Conservation (phyloP, 2,329 filamentous ascomycete genomes). For the Beauveria rudraprayagi region DNA sequence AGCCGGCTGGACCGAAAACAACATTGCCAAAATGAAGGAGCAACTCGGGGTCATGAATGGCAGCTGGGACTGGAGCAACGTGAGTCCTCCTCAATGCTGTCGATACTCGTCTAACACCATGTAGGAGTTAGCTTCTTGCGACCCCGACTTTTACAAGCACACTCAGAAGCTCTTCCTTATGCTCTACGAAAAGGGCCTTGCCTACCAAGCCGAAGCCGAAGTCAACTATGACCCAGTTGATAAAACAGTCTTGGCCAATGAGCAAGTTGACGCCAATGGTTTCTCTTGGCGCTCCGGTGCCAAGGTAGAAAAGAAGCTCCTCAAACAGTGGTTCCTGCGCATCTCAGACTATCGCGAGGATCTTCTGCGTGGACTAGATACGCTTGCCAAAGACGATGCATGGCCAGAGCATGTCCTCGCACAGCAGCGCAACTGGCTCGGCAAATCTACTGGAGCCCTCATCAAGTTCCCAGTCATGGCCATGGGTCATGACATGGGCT, state of each 20-base stretch:
- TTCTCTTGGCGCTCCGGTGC: slow-evolving; percentile 82
- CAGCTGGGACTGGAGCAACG: slow-evolving; percentile 74
- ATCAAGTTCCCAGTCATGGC: slow-evolving; percentile 60
- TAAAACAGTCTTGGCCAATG: slow-evolving; percentile 82
- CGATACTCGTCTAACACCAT: not conserved
- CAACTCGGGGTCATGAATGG: slow-evolving; percentile 74
- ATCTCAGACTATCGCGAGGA: slow-evolving; percentile 72
- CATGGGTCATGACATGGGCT: slow-evolving; percentile 30
- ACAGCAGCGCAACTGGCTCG: slow-evolving; percentile 86
- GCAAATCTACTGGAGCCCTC: slow-evolving; percentile 64
- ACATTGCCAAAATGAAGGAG: slow-evolving; percentile 78
- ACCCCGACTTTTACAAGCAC: slow-evolving; percentile 80
- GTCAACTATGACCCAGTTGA: slow-evolving; percentile 91
- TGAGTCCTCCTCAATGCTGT: slow-evolving; percentile 36
- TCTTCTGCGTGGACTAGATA: slow-evolving; percentile 62
- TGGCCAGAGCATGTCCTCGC: slow-evolving; percentile 80
- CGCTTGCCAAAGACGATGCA: slow-evolving; percentile 50
- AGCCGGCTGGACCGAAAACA: slow-evolving; percentile 67
- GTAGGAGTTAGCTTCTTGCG: slow-evolving; percentile 77
- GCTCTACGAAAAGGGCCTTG: slow-evolving; percentile 64
- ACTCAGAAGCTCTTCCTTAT: slow-evolving; percentile 80
- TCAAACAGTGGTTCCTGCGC: slow-evolving; percentile 86
- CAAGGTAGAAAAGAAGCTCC: slow-evolving; percentile 66
- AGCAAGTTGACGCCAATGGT: slow-evolving; percentile 83
- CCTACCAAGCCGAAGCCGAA: slow-evolving; percentile 73